A percentile compares a stretch with the other conserved stretches of the same genome.
Evolutionary conservation across 805 yeast species (phyloP).

Genomic region (Zygosaccharomyces pseudorouxii): DNA sequence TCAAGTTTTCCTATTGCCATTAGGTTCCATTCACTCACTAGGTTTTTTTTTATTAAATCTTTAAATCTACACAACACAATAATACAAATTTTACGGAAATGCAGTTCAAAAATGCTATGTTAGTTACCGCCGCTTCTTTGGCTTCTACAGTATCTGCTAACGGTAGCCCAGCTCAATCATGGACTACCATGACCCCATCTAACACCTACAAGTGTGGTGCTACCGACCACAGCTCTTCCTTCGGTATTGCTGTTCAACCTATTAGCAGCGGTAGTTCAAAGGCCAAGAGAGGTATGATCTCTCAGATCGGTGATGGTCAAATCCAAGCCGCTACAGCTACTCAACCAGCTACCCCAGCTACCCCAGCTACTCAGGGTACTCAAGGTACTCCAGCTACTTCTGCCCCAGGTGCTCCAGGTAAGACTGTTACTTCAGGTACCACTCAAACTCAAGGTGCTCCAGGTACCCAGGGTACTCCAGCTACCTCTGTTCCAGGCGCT

Average conservation of each 20-base stretch:
- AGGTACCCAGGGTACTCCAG: slow-evolving; percentile 16
- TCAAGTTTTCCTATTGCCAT: background rate
- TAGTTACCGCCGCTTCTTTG: slow-evolving; percentile 37
- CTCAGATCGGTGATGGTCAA: slow-evolving; percentile 48
- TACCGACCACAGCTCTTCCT: slow-evolving; percentile 50
- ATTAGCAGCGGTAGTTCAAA: slow-evolving; percentile 31
- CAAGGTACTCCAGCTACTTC: slow-evolving; percentile 35
- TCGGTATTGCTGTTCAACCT: slow-evolving; percentile 67
- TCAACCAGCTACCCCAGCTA: slow-evolving; percentile 16
- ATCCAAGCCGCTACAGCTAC: slow-evolving; percentile 23
- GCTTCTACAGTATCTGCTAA: slow-evolving; percentile 45
- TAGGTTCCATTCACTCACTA: slow-evolving; percentile 4
- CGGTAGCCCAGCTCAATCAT: slow-evolving; percentile 60
- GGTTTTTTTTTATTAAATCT: background rate
- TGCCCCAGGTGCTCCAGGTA: slow-evolving; percentile 17
- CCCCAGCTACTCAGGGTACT: slow-evolving; percentile 15
- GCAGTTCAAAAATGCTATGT: slow-evolving; percentile 22
- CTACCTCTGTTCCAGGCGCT: background rate
- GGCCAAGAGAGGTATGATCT: slow-evolving; percentile 36
- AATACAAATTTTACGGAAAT: slow-evolving; percentile 5
- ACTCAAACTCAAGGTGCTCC: slow-evolving; percentile 18
- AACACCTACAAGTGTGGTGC: slow-evolving; percentile 51
- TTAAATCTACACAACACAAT: background rate
- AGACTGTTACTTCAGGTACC: slow-evolving; percentile 17
- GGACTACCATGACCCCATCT: slow-evolving; percentile 67